A percentile compares a stretch with the other conserved stretches of the same genome.
Conservation (phyloP, 495 filamentous ascomycete genomes). For the Articulospora tetracladia region DNA sequence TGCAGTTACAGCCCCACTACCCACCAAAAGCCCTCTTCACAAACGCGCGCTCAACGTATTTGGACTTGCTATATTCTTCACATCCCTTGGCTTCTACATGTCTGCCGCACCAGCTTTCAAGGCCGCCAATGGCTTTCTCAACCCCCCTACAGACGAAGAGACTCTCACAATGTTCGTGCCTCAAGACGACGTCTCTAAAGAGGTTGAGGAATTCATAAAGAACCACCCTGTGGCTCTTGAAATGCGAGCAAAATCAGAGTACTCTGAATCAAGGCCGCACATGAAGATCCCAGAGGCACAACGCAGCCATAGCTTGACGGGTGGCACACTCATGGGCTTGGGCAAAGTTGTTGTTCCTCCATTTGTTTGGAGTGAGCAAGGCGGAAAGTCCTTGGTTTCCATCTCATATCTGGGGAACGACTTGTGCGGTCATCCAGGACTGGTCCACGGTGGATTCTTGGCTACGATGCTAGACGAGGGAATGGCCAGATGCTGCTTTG, state of each 20-base stretch:
- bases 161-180: constrained; percentile 65
- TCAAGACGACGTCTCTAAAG: constrained; percentile 50
- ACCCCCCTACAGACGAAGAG: constrained; percentile 65
- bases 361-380: constrained; percentile 64
- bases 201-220: constrained; percentile 69
- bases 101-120: constrained; percentile 42
- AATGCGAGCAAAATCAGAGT: constrained; percentile 64
- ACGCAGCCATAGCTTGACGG: constrained; percentile 74
- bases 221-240: constrained; percentile 65
- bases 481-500: constrained; percentile 85
- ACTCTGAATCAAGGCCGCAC: constrained; percentile 78
- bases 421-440: constrained; percentile 87
- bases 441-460: constrained; percentile 87
- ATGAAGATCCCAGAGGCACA: constrained; percentile 70
- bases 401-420: constrained; percentile 77
- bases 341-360: constrained; percentile 82
- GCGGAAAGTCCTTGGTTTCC: constrained; percentile 67
- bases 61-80: constrained; percentile 40
- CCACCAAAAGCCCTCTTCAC: constrained; percentile 20
- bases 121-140: constrained; percentile 41
- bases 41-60: constrained; percentile 30
- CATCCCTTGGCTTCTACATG: constrained; percentile 51
- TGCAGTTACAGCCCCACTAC: not conserved
- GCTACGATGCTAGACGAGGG: constrained; percentile 94
- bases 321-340: constrained; percentile 70